Base-by-base conservation (phyloP, 306 rosid species). In the Fragaria vesca region DNA sequence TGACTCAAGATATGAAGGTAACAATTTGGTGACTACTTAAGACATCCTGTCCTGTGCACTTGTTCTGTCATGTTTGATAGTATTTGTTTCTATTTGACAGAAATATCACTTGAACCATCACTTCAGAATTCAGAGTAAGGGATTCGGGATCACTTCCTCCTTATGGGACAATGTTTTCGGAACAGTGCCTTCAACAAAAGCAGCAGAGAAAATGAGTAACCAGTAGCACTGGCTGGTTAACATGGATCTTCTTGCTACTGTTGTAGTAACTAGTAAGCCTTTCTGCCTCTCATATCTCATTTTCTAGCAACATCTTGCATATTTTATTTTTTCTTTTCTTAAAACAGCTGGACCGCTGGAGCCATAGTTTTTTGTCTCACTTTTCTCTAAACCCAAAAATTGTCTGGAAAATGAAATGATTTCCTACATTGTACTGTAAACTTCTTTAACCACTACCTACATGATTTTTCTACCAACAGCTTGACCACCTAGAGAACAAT, bases 81-180 rank as follows among this genome's bases (percentile, higher is more conserved):
- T n/a, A 11, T 32, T 6, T 6, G 48, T 45, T 48, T 40, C 69
- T 50, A 66, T 38, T 32, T 47, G 12, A 48, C 81, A 85, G 85
- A 81, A 72, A 81, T 70, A 78, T 75, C 88, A 85, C 61, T 55
- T 78, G 72, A 81, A 76, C 67, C 85, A 85, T 71, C 88, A 85
- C 76, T 85, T 69, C 77, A 71, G 78, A 66, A 55, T 55, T 74
- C 83, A 71, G 48, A 74, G 54, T 15, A 18, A 42, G 73, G 85
- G 88, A 71, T 85, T 84, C 38, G 88, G 88, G 65, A 75, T 85
- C 61, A 81, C 85, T 28, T 81, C 83, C n/a, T 62, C 88, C 18
- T 46, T 85, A 36, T 81, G 88, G 85, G 83, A 85, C 78, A 65
- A 68, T 65, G 83, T 82, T 28, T 85, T 85, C 11, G 81, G 88